Conservation (phyloP, 2,329 filamentous ascomycete species). For the Talaromyces verruculosus region DNA sequence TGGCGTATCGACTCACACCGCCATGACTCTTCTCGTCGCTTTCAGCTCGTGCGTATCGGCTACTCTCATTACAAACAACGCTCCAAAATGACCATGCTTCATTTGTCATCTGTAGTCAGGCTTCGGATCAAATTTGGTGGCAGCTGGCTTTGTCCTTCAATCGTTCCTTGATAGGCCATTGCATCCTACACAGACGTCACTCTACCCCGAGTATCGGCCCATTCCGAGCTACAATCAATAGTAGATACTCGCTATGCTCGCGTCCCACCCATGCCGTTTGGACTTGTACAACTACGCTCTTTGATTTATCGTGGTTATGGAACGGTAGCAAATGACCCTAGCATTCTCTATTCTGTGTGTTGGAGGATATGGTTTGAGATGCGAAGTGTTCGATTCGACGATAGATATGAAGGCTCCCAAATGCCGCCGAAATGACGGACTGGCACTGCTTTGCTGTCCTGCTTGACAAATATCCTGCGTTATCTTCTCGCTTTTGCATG, state of each 20-base stretch:
- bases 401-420: not conserved
- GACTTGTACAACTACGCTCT: not conserved
- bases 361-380: not conserved
- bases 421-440: not conserved
- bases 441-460: not conserved
- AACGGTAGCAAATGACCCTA: not conserved
- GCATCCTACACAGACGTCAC: not conserved
- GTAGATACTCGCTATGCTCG: not conserved
- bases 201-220: not conserved
- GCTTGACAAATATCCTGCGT: not conserved
- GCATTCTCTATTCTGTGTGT: not conserved
- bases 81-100: not conserved
- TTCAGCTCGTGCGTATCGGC: not conserved
- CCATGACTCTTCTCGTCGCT: not conserved
- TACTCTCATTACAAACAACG: not conserved
- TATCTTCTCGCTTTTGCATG: constrained; percentile 7
- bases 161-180: no score
- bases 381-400: not conserved
- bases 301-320: not conserved
- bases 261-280: not conserved
- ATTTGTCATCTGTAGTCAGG: not conserved
- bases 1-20: not conserved
- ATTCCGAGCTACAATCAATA: not conserved
- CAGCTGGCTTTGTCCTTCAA: not conserved
- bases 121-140: not conserved